Base-by-base conservation (phyloP, 2,329 filamentous ascomycete species). In the Diaporthe amygdali region DNA sequence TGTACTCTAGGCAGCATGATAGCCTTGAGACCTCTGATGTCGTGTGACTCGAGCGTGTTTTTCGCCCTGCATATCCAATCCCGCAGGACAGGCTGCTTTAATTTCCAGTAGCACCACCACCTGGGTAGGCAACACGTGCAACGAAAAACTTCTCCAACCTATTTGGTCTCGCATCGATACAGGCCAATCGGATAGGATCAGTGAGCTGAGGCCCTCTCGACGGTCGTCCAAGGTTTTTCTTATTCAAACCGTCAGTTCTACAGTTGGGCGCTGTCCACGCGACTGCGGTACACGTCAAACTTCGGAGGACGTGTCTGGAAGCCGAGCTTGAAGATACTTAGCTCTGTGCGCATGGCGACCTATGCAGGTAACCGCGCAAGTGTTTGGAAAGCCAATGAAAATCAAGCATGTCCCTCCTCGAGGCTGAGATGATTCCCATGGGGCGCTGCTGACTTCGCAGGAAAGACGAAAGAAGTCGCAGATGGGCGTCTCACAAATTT, bases 391-490 rank as follows among this genome's bases (percentile, higher is more conserved):
- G 39, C 25, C 39, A 46, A 61, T 17, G 37, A 46, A 15, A 61
- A 5, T 46, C n/a, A 7, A 14, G 27, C 27, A 46, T 32, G 30
- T 5, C 6, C 39, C 25, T 46, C 17, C 46, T 17, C 8, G 56
- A 46, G 56, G 56, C 56, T 61, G 56, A 61, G 39, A 46, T 25
- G 55, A n/a, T 22, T 61, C 46, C 55, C 55, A 61, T 30, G 39
- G 56, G 25, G 17, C n/a, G 30, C 39, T 63, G 56, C 56, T 63
- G 56, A 63, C 56, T 14, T 22, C 14, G n/a, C 20, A 34, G 37
- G 12, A 17, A n/a, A 56, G 12, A 56, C n/a, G 52, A 12, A 39
- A 27, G 7, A 22, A 17, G 25, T n/a, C 22, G 56, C 56, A 63
- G 39, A 2, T 63, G 56, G 56, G 47, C 56, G 41, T 63, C 39